Evolutionary conservation across 2,329 filamentous ascomycete species (phyloP).

Genomic region (Fusarium sp.): DNA sequence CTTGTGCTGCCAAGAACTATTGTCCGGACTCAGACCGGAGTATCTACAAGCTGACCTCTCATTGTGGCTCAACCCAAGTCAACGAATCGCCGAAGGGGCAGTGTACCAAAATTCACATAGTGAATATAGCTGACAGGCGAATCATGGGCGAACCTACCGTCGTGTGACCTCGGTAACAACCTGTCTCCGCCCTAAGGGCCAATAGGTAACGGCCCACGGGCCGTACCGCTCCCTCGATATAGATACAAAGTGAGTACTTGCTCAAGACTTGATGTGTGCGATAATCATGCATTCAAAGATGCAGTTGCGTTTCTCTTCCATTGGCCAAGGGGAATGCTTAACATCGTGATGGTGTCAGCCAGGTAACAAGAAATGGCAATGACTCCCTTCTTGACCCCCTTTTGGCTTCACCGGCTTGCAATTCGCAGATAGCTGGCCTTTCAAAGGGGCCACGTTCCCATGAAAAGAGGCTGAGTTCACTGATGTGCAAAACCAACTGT

Average conservation of each 20-base stretch:
- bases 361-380: slow-evolving; percentile 15
- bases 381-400: neutral
- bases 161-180: slow-evolving; percentile 4
- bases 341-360: slow-evolving; percentile 21
- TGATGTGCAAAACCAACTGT: slow-evolving; percentile 1
- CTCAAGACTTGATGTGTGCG: slow-evolving; percentile 5
- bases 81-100: neutral
- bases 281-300: slow-evolving; percentile 4
- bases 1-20: neutral
- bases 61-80: slow-evolving; percentile 5
- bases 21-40: neutral
- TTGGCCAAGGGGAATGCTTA: neutral
- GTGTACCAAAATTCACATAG: slow-evolving; percentile 1
- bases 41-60: neutral
- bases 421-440: slow-evolving; percentile 6
- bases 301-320: neutral
- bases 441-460: slow-evolving; percentile 4
- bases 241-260: slow-evolving; percentile 30
- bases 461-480: slow-evolving; percentile 22
- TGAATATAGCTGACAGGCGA: slow-evolving; percentile 8
- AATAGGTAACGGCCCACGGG: slow-evolving; percentile 5
- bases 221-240: slow-evolving; percentile 4
- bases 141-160: slow-evolving; percentile 1
- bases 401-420: slow-evolving; percentile 22
- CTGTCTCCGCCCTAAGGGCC: neutral